Evolutionary conservation across 371 early-diverging fungal species (phyloP).

Genomic region (Syncephalastrum contaminatum): DNA sequence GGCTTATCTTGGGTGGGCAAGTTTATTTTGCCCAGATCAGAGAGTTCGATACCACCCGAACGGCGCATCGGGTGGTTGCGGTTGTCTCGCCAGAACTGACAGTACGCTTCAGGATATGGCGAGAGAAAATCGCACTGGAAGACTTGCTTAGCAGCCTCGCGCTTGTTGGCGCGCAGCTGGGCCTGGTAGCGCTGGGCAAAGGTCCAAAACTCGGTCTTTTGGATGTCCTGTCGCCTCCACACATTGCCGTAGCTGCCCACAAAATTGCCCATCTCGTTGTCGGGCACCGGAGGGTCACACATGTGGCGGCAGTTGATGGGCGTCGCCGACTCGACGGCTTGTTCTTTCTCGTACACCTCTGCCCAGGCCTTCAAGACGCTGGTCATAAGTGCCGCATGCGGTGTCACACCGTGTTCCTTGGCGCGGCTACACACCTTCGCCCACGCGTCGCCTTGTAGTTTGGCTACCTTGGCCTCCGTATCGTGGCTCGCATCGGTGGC

Average conservation of each 20-base stretch:
- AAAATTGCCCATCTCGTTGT: constrained; percentile 39
- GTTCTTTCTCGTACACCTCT: constrained; percentile 17
- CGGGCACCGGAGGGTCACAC: constrained; percentile 31
- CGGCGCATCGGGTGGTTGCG: constrained; percentile 27
- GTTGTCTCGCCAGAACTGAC: constrained; percentile 22
- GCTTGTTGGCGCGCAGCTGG: constrained; percentile 16
- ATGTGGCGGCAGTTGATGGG: constrained; percentile 36
- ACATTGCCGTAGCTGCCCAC: constrained; percentile 21
- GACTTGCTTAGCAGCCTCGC: constrained; percentile 17
- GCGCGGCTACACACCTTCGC: constrained; percentile 32
- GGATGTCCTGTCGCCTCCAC: background rate
- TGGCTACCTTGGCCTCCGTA: constrained; percentile 14
- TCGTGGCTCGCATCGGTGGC: constrained; percentile 14
- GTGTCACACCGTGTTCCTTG: constrained; percentile 34
- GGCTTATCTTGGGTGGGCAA: background rate
- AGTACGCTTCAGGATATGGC: constrained; percentile 30
- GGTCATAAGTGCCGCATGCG: constrained; percentile 32
- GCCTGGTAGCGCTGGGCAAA: constrained; percentile 22
- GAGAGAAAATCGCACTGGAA: constrained; percentile 21
- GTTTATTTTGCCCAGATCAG: constrained; percentile 35
- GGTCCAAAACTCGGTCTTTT: constrained; percentile 20
- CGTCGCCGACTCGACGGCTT: constrained; percentile 17
- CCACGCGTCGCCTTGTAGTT: constrained; percentile 18
- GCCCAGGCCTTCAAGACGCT: constrained; percentile 26
- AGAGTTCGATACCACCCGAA: constrained; percentile 38